Evolutionary conservation across 495 filamentous ascomycete species (phyloP).

Genomic region (Peziza echinospora): DNA sequence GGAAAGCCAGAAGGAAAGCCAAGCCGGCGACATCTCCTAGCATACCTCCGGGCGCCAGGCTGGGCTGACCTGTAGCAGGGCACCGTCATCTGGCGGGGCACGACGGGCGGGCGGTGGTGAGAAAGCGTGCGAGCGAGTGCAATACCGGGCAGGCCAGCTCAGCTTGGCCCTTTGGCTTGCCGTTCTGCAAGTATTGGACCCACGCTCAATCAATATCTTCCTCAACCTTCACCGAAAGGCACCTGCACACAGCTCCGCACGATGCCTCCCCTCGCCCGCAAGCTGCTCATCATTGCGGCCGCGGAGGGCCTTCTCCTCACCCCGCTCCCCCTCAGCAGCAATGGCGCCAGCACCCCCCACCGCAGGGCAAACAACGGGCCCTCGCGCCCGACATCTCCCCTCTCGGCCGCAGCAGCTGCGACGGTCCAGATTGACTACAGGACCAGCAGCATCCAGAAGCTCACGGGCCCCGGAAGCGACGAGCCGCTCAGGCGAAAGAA

Average conservation of each 20-base stretch:
- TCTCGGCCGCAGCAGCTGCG: neutral
- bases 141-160: no score
- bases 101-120: no score
- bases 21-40: no score
- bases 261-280: conserved; percentile 50
- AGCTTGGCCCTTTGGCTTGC: no score
- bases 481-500: conserved; percentile 5
- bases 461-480: conserved; percentile 18
- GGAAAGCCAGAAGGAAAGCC: no score
- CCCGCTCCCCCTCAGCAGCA: conserved; percentile 33
- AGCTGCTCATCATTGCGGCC: conserved; percentile 58
- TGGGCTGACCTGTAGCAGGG: no score
- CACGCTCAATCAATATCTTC: no score
- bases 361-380: neutral
- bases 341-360: conserved; percentile 20
- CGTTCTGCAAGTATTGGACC: no score
- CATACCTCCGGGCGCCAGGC: no score
- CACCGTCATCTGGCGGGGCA: no score
- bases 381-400: conserved; percentile 11
- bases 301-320: conserved; percentile 74
- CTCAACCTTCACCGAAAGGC: no score
- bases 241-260: conserved; percentile 5
- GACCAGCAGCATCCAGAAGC: conserved; percentile 33
- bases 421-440: conserved; percentile 54
- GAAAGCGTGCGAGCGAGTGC: no score